Base-by-base conservation (phyloP, 75 land plant genomes). In the Cunninghamia lanceolata region DNA sequence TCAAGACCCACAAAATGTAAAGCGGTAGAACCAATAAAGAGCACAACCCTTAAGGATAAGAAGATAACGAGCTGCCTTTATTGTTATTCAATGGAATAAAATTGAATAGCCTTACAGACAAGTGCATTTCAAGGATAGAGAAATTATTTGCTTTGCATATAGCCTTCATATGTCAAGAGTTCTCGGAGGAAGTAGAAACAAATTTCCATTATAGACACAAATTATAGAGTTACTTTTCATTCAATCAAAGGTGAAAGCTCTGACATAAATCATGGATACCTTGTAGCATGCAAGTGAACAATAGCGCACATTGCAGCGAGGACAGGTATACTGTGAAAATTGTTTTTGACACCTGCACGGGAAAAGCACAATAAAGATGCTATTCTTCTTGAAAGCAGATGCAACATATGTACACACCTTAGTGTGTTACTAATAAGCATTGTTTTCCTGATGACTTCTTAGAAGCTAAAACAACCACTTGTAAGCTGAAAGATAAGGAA, bases 241-340 rank as follows among this genome's bases (percentile, higher is more conserved):
- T 85, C 36, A 86, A 85, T 35, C 21, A 25, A n/a, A 3, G 8
- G 19, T 85, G n/a, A 9, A 11, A 84, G 4, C 28, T 75, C n/a
- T 38, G 19, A 8, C 40, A 38, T 8, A 83, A 36, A 28, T 28
- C 25, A 28, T 80, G 70, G 84, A 16, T 82, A 96, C 98, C 98
- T 97, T 96, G 91, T 97, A 97, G 87, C 99, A 97, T 9, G 84
- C 89, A 85, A 97, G 91, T 13, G 99, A 97, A 83, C 99, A 97
- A 76, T 97, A 97, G n/a, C 99, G 93, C 2, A 91, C 83, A 84
- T 97, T 97, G 91, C 98, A 96, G 39, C 98, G 86, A 54, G 98
- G 98, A 78, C 98, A 96, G 68, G 97, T 95, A 43, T 96, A 96
- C 86, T 94, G 94, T 3, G 98, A 91, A 85, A 96, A 96, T 63